Evolutionary conservation across 1,139 yeast genomes (phyloP), one percentile per base, ranked within the genome.

Genomic region (Yarrowia galli): DNA sequence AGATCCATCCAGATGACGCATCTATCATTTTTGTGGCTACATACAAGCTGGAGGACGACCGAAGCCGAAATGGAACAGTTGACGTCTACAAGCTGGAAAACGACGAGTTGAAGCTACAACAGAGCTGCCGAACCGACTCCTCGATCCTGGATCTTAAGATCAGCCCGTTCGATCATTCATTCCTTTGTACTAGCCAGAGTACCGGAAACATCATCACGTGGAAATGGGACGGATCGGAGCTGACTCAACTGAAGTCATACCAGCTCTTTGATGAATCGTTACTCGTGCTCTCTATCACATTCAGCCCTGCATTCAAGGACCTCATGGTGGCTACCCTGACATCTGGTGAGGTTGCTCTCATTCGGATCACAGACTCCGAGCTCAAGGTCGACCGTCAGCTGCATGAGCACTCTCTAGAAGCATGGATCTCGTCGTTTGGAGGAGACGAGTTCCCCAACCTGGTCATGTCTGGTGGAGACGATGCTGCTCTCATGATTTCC

Each of bases 391-490:
- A 61, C 56, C 56, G 56, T 9, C 67, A 48, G 8, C 68, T 75
- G 1, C 71, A 74, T 71, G 20, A 76, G 0, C 98, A 93, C 75
- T 82, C 83, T 2, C 78, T 92, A 43, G 98, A 93, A 77, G 92
- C 97, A 69, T 93, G 99, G 99, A 91, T 91, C 6, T 91, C 92
- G 4, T 85, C 86, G 1, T 89, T 89, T 80, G 95, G 95, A 0
- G 83, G 83, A 67, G 72, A 81, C 15, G 84, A 84, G 8, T 75
- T 89, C 32, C 75, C 81, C 12, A 79, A 87, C 70, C 87, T 90
- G 0, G 82, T 92, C 0, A 89, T 87, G 73, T 87, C 97, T 1
- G 99, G 98, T 2, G 98, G 98, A 16, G 99, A 95, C 76, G 98
- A 95, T 77, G 84, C 89, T 8, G 81, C 82, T 32, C 78, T 95